Evolutionary conservation across 345 rosid species (phyloP).

Genomic region (Arabidopsis arenosa): DNA sequence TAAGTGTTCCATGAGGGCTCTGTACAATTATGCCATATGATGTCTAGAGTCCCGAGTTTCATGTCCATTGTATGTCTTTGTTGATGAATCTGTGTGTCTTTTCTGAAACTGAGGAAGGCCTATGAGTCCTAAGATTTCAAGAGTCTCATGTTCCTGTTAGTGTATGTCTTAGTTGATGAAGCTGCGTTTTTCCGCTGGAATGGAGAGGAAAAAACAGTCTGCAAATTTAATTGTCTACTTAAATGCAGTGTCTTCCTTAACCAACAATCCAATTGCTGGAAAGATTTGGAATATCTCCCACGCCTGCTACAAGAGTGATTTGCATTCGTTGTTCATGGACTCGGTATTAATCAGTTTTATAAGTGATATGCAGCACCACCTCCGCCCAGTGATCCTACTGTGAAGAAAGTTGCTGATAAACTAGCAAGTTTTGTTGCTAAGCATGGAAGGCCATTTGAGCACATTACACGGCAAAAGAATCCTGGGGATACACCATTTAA

Average conservation of each 20-base stretch:
- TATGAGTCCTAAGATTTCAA: constrained; percentile 13
- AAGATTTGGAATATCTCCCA: constrained; percentile 92
- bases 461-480: constrained; percentile 88
- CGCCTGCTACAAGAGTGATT: constrained; percentile 95
- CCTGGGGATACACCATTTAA: constrained; percentile 96
- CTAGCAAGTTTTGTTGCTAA: constrained; percentile 98
- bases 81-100: constrained; percentile 2
- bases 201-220: constrained; percentile 64
- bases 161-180: neutral
- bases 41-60: constrained; percentile 1
- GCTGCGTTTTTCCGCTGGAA: constrained; percentile 30
- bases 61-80: constrained; percentile 5
- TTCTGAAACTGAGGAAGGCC: neutral
- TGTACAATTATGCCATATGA: neutral
- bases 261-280: constrained; percentile 87
- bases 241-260: constrained; percentile 96
- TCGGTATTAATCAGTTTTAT: constrained; percentile 99
- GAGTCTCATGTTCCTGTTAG: constrained; percentile 9
- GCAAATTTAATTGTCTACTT: constrained; percentile 82
- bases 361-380: constrained; percentile 99
- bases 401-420: constrained; percentile 97
- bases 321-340: constrained; percentile 98
- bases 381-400: constrained; percentile 85
- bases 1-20: neutral
- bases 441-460: constrained; percentile 94